phyloP scores from a whole-genome alignment of 225 moss, liverwort and hornwort genomes.

The Neckera pumila region DNA sequence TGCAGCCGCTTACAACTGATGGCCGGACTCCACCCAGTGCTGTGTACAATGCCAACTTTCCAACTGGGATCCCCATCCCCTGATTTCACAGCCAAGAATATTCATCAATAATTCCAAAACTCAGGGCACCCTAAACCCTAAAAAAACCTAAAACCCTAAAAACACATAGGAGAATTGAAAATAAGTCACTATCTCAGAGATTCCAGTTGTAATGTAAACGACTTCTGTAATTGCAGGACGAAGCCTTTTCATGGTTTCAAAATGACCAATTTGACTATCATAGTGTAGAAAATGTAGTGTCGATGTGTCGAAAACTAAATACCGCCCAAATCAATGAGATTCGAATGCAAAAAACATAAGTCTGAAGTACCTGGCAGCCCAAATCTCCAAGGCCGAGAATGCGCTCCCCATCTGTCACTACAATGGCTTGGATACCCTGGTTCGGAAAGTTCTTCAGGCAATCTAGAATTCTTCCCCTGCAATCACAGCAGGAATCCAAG shows the following conservation, averaged over 20 bases:
- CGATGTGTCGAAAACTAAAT: background rate
- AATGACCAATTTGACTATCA: background rate
- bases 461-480: constrained; percentile 40
- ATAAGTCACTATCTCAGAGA: background rate
- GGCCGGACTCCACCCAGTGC: constrained; percentile 71
- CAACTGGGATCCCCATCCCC: constrained; percentile 93
- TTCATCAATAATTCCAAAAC: background rate
- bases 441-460: constrained; percentile 55
- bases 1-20: constrained; percentile 16
- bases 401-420: constrained; percentile 95
- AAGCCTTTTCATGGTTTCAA: background rate
- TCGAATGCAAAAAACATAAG: background rate
- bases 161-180: background rate
- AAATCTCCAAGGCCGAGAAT: constrained; percentile 91
- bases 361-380: constrained; percentile 42
- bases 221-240: background rate
- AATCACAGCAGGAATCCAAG: background rate
- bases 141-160: background rate
- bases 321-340: background rate
- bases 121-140: background rate
- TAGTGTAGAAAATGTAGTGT: background rate
- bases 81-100: constrained; percentile 1
- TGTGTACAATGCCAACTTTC: constrained; percentile 90
- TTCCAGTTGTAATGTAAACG: background rate
- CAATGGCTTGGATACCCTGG: constrained; percentile 50